Base-by-base conservation (phyloP, 495 filamentous ascomycete genomes). In the Thozetella sp. region DNA sequence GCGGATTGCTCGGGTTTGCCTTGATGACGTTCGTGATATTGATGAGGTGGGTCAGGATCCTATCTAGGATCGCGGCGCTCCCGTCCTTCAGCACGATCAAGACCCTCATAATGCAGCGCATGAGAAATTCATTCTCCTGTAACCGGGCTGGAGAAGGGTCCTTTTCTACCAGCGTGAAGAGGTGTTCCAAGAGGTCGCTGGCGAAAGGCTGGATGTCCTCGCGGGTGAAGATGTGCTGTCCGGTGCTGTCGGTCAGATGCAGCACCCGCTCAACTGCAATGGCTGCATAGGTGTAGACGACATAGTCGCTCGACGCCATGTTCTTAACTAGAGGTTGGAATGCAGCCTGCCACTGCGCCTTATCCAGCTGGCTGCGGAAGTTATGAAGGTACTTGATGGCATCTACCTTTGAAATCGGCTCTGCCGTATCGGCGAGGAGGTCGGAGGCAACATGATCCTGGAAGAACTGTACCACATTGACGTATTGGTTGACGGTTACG, bases 121-220 rank as follows among this genome's bases (percentile, higher is more conserved):
- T 97, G 61, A 99, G 75, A 71, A 97, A 99, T 70, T 99, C 96
- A 67, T 99, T 98, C 74, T 99, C 96, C 70, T 98, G 95, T 58
- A 98, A 86, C 81, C 97, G 98, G 63, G 94, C 86, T 22, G 96
- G 89, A 11, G 88, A 87, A 0, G 80, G 76, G 61, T 96, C 87
- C 59, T 87, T 88, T 62, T 94, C 87, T 57, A 99, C 92, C 17
- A 99, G 78, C 46, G 83, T 84, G 79, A 99, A 98, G n/a, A 98
- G 85, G 66, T 98, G 95, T 59, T 93, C 83, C 26, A 98, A 76
- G 15, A 99, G 82, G 61, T 95, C 90, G 68, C 92, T 92, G 20
- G 95, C 86, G 65, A 93, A 87, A 0, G 87, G 87, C 37, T 87
- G 83, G 26, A 99, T 89, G 54, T 89, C 88, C 17, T 76, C 75